Evolutionary conservation across 2,329 filamentous ascomycete species (phyloP), one percentile per base, ranked within the genome.

Genomic region (Emericellopsis cladophorae): DNA sequence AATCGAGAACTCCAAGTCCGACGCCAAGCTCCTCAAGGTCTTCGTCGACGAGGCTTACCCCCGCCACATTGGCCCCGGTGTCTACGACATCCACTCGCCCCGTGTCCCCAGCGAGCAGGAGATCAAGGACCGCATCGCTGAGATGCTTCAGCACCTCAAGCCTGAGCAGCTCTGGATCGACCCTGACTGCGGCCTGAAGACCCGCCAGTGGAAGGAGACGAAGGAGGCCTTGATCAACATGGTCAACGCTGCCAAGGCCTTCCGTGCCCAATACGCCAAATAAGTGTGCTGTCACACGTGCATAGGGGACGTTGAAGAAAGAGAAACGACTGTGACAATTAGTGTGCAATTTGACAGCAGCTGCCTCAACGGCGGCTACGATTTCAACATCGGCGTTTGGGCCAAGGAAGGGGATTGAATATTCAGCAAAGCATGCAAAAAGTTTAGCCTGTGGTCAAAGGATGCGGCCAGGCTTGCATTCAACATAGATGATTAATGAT

Each of bases 1-100:
- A 61, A 98, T 98, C 56, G 92, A 98, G 83, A 98, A 98, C 86
- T 93, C 85, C 84, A 98, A 98, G 84, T 94, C 86, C 56, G 92
- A 98, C 59, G 92, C 92, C 62, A 98, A 98, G 84, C 82, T 98
- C 54, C 84, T 98, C 62, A 84, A 90, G 71, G 92, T 98, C 66
- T 98, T 98, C 62, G 86, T 95, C 54, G 90, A 96, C 65, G 85
- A 92, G 70, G 85, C 82, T 46, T 96, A 96, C 75, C 90, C 89
- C 54, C 86, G 90, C 59, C 90, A 98, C 77, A 98, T 98, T 56
- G 92, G 92, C 50, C 92, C 92, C 50, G 92, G 90, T 82, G 92
- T 98, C 67, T 98, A 96, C 67, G 92, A 98, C 70, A 98, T 98
- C 74, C 92, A 98, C 84, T 94, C 87, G 51, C 92, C 92, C 53